Conservation (phyloP, 306 rosid species). For the Echinosophora koreensis region DNA sequence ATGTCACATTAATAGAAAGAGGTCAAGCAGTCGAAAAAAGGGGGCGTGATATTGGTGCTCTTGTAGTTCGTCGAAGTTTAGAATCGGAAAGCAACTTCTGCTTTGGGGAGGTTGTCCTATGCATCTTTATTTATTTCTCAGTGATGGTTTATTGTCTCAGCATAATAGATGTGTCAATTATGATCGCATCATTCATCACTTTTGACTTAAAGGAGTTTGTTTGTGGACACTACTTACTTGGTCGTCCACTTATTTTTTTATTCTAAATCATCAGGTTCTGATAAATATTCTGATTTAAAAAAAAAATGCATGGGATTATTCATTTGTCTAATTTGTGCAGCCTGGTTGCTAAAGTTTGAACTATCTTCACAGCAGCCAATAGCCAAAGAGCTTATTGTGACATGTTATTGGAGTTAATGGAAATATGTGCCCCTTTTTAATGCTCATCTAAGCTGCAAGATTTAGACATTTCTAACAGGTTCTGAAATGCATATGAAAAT, state of each 20-base stretch:
- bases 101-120: slow-evolving; percentile 90
- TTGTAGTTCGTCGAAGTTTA: slow-evolving; percentile 73
- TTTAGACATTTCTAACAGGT: background rate
- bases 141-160: slow-evolving; percentile 25
- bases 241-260: slow-evolving; percentile 2
- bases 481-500: slow-evolving; percentile 34
- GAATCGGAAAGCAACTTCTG: slow-evolving; percentile 93
- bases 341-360: slow-evolving; percentile 33
- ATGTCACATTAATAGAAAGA: slow-evolving; percentile 95
- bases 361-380: slow-evolving; percentile 10
- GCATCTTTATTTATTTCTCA: slow-evolving; percentile 48
- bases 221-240: slow-evolving; percentile 17
- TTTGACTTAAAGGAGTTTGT: slow-evolving; percentile 22
- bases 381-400: background rate
- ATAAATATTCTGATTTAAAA: slow-evolving; percentile 5
- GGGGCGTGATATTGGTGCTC: slow-evolving; percentile 95
- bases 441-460: slow-evolving; percentile 1
- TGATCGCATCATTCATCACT: slow-evolving; percentile 5
- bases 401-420: slow-evolving; percentile 30
- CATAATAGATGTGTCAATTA: slow-evolving; percentile 33
- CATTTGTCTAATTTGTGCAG: slow-evolving; percentile 12
- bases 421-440: slow-evolving; percentile 11
- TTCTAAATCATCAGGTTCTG: slow-evolving; percentile 15
- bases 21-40: slow-evolving; percentile 96
- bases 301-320: slow-evolving; percentile 1